Percentiles rank a stretch among this genome's conserved stretches.
phyloP scores from a whole-genome alignment of 2,329 filamentous ascomycete species.

The Alternaria triticina region DNA sequence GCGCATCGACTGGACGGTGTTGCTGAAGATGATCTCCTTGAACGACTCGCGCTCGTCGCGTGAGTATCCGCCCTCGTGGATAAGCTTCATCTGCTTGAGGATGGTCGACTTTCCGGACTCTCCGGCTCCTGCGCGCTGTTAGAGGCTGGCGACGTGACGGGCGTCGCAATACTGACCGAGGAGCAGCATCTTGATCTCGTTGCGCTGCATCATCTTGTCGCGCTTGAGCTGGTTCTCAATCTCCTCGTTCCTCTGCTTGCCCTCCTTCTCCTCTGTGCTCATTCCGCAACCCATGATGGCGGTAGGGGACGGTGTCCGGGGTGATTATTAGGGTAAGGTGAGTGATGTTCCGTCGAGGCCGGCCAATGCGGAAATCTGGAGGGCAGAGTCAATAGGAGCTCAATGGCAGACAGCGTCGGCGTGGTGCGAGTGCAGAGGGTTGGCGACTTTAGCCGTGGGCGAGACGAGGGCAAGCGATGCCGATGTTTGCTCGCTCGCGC shows the following conservation, averaged over 20 bases:
- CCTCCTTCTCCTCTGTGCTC: constrained; percentile 99
- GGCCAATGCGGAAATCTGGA: constrained; percentile 43
- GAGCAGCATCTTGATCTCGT: constrained; percentile 99
- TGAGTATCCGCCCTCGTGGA: constrained; percentile 98
- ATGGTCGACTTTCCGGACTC: constrained; percentile 97
- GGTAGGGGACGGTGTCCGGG: constrained; percentile 15
- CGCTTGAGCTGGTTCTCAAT: constrained; percentile 99
- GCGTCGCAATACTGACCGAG: constrained; percentile 71
- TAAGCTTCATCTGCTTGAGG: constrained; percentile 98
- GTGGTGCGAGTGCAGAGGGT: constrained; percentile 1
- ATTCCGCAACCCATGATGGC: constrained; percentile 97
- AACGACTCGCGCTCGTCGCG: constrained; percentile 79
- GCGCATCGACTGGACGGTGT: constrained; percentile 73
- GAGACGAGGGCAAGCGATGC: constrained; percentile 6
- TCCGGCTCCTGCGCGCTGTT: constrained; percentile 75
- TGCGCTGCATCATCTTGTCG: constrained; percentile 98
- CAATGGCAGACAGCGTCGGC: background rate
- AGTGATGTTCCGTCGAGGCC: constrained; percentile 40
- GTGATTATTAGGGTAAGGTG: constrained; percentile 37
- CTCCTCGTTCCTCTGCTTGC: constrained; percentile 99
- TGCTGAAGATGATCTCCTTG: constrained; percentile 76
- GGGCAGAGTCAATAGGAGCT: constrained; percentile 13
- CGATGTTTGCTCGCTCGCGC: constrained; percentile 9
- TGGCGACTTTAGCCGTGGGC: constrained; percentile 6
- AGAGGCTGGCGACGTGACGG: constrained; percentile 26